phyloP scores from a whole-genome alignment of 495 filamentous ascomycete genomes.

The Patellaria atrata region DNA sequence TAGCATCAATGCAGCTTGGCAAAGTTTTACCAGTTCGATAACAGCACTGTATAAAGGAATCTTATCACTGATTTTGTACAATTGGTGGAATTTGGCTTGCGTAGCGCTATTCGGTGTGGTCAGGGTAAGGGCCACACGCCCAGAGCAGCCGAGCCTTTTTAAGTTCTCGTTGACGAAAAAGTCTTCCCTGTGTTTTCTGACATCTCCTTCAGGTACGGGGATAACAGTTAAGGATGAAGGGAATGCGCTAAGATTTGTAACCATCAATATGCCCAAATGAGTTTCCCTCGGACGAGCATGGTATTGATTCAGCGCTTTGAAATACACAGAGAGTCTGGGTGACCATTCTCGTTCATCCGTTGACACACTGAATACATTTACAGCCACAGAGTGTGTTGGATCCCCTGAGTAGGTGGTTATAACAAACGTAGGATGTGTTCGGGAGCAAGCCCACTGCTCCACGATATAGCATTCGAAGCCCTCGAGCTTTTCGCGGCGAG shows the following conservation, averaged over 20 bases:
- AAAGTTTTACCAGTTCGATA: constrained; percentile 79
- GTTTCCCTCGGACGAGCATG: constrained; percentile 76
- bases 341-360: constrained; percentile 73
- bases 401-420: constrained; percentile 93
- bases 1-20: constrained; percentile 73
- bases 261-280: constrained; percentile 69
- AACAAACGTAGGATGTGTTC: constrained; percentile 75
- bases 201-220: constrained; percentile 71
- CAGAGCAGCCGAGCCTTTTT: constrained; percentile 84
- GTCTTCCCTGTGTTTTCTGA: constrained; percentile 62
- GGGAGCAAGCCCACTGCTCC: constrained; percentile 95
- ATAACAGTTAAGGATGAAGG: constrained; percentile 83
- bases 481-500: constrained; percentile 49
- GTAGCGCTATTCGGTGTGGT: constrained; percentile 62
- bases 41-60: constrained; percentile 64
- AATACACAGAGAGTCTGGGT: constrained; percentile 61
- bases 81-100: constrained; percentile 78
- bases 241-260: constrained; percentile 83
- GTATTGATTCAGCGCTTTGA: constrained; percentile 68
- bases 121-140: constrained; percentile 71
- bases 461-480: constrained; percentile 93
- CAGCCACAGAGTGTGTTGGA: constrained; percentile 55
- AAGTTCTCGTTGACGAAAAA: constrained; percentile 94
- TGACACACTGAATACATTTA: constrained; percentile 73
- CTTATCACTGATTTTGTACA: constrained; percentile 75